These are phyloP conservation scores for Maudiozyma turicensis DNA, from an alignment of 805 yeast genomes.

Conservation along the genomic window DNA sequence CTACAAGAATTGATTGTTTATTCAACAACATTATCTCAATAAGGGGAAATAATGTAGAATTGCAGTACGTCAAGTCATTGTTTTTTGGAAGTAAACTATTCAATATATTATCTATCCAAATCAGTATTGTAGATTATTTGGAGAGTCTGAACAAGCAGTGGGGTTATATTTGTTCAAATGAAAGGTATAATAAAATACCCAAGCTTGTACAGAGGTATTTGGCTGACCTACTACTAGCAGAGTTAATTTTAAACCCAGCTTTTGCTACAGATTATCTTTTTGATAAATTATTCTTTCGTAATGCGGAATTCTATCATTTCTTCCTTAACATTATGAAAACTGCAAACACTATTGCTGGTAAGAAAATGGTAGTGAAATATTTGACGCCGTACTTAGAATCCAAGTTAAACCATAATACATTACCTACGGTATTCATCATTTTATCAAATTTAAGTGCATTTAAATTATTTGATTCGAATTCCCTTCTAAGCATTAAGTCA, in stretches of 20 bases:
- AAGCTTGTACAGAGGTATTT: background rate
- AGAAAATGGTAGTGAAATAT: slow-evolving; percentile 10
- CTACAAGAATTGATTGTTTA: slow-evolving; percentile 5
- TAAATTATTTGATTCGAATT: slow-evolving; percentile 5
- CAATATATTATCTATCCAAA: slow-evolving; percentile 15
- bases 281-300: slow-evolving; percentile 12
- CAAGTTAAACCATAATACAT: slow-evolving; percentile 5
- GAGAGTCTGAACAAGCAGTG: slow-evolving; percentile 16
- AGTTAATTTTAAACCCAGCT: slow-evolving; percentile 13
- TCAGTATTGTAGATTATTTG: slow-evolving; percentile 16
- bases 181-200: background rate
- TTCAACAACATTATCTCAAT: slow-evolving; percentile 7
- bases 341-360: slow-evolving; percentile 11
- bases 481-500: slow-evolving; percentile 11
- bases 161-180: slow-evolving; percentile 7
- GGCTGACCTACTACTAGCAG: slow-evolving; percentile 11
- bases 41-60: background rate
- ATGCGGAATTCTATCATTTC: slow-evolving; percentile 3
- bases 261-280: slow-evolving; percentile 11
- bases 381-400: slow-evolving; percentile 16
- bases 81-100: slow-evolving; percentile 29
- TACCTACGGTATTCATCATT: slow-evolving; percentile 5
- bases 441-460: slow-evolving; percentile 8
- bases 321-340: slow-evolving; percentile 3
- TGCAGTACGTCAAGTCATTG: slow-evolving; percentile 10